Evolutionary conservation across 768 basidiomycete genomes (phyloP), one percentile per base, ranked within the genome.

Genomic region (Pulveroboletus sp.): DNA sequence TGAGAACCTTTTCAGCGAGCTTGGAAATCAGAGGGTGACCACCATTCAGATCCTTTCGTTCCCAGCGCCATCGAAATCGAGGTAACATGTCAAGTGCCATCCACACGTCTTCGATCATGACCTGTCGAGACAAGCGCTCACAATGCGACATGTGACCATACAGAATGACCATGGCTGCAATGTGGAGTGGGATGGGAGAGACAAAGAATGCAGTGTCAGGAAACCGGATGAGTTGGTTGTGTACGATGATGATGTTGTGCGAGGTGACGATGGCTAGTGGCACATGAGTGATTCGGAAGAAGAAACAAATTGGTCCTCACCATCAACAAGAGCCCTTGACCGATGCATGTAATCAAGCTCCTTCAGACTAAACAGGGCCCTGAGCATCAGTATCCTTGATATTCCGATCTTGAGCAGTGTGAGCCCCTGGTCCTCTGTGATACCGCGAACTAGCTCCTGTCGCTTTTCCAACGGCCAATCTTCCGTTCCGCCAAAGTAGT

Each of bases 41-140:
- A 37, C 87, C 87, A 37, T 82, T 83, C 46, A 80, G 68, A 61
- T 92, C 90, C 64, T 85, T 90, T 44, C 90, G 80, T 61, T 90
- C 88, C 90, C 90, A 93, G 53, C 90, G 82, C 90, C 90, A 93
- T 43, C 90, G 83, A 78, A 92, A 87, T 27, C 84, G 84, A 3
- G 90, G 90, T 11, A 92, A 79, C 81, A 91, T 87, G 65, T 91
- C 85, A 19, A 93, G 81, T 24, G 90, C 90, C 65, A 89, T 80
- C 82, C 86, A 88, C 32, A 93, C 78, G 59, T 93, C 90, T 67
- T 91, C 86, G 24, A 88, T 71, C 33, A 85, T 88, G 33, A 80
- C 78, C 47, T 82, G 73, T 34, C 74, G 76, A 2, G 84, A 68
- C 23, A 90, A 75, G 35, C 76, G 78, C 23, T 87, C 80, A 51